Evolutionary conservation across 2,329 filamentous ascomycete genomes (phyloP).

Genomic region (Ciborinia camelliae): DNA sequence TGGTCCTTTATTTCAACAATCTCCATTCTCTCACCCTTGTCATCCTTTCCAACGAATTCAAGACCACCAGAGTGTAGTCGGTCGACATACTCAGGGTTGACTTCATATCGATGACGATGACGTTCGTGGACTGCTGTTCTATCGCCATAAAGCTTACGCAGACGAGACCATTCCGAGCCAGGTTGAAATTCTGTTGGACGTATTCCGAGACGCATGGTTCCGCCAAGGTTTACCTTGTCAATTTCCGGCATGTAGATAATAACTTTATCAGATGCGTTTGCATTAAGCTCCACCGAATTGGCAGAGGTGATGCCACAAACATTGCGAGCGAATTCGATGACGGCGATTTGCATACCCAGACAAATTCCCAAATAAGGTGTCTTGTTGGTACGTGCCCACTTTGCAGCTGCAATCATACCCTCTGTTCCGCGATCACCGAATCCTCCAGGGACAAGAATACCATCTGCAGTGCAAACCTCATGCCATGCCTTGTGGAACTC

Average conservation of each 20-base stretch:
- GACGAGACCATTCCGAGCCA: conserved; percentile 58
- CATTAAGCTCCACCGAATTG: conserved; percentile 35
- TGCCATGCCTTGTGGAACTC: conserved; percentile 87
- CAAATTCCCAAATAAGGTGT: conserved; percentile 87
- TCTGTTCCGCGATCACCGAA: conserved; percentile 75
- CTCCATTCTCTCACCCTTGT: conserved; percentile 76
- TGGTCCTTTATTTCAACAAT: conserved; percentile 79
- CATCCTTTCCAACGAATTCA: conserved; percentile 75
- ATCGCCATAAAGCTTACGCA: conserved; percentile 70
- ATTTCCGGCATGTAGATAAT: conserved; percentile 94
- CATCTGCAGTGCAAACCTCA: conserved; percentile 65
- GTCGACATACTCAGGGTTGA: conserved; percentile 76
- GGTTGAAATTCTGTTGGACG: conserved; percentile 71
- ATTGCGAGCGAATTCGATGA: conserved; percentile 82
- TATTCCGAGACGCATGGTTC: conserved; percentile 77
- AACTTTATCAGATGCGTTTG: conserved; percentile 40
- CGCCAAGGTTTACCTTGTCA: conserved; percentile 71
- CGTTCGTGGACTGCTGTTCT: conserved; percentile 61
- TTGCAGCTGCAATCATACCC: conserved; percentile 86
- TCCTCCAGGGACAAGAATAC: conserved; percentile 56
- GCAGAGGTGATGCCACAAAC: conserved; percentile 59
- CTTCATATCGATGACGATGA: conserved; percentile 86
- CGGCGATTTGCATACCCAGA: conserved; percentile 71
- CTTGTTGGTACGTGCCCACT: conserved; percentile 79
- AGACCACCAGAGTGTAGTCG: conserved; percentile 66